Evolutionary conservation across 371 early-diverging fungal genomes (phyloP), one percentile per base, ranked within the genome.

Genomic region (Mucor lusitanicus): DNA sequence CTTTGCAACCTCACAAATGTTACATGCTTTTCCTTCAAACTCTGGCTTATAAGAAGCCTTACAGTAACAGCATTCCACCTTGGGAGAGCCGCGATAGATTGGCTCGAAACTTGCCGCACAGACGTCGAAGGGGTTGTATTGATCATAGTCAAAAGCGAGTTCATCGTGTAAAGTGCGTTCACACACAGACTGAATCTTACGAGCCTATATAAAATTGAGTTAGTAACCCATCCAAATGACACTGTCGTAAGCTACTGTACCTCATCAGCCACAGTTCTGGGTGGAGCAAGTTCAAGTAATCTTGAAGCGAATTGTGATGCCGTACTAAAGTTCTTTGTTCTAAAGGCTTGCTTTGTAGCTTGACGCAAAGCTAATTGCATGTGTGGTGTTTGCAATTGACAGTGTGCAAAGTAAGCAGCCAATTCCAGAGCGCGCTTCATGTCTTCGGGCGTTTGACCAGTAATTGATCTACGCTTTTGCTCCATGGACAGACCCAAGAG

Each of bases 351-450:
- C 25, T 86, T 87, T 89, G 95, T 92, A 21, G 97, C 97, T 63
- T 90, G 88, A 27, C 90, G 87, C 63, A 97, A 76, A 33, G 91
- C 87, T 23, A 96, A 84, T 66, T 92, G 92, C 76, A 91, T 79
- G 75, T 99, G 99, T 19, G 89, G 84, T 3, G 92, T 89, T 65
- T 96, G 94, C 50, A 99, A 83, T 63, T 93, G 85, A 76, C 95
- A 94, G 67, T 95, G 92, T 5, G 99, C 93, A 73, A 97, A 97
- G 81, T 96, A 97, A 6, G 94, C 94, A 1, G 97, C 95, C 50
- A 99, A 84, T 72, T 96, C 98, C 12, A 97, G 72, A 40, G 88
- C 87, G 17, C 93, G 88, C 67, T 90, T 87, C 32, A 87, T 78
- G 12, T 82, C 81, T 19, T 84, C 88, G 17, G 86, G 80, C 19